phyloP scores from a whole-genome alignment of 164 flowering plant genomes.

The Stephania cephalantha region DNA sequence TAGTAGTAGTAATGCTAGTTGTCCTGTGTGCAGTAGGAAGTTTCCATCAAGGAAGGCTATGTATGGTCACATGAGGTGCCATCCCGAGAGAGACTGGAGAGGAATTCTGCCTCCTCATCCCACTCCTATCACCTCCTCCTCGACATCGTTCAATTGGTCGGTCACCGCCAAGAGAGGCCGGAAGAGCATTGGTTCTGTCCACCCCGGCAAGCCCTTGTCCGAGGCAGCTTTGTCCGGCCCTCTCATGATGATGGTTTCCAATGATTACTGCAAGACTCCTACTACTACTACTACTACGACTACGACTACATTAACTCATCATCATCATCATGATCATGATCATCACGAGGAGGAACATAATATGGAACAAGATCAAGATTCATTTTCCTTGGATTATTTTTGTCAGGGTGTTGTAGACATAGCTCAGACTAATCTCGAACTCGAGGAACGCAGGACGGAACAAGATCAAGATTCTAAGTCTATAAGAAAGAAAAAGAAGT shows the following conservation, averaged over 20 bases:
- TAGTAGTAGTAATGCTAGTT: too few relatives aligned
- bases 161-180: conserved; percentile 38
- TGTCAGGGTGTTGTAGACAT: too few relatives aligned
- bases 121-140: not conserved
- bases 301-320: conserved; percentile 8
- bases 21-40: conserved; percentile 36
- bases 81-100: conserved; percentile 54
- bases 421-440: not conserved
- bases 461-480: too few relatives aligned
- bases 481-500: too few relatives aligned
- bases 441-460: too few relatives aligned
- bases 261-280: too few relatives aligned
- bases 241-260: not conserved
- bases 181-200: not conserved
- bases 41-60: conserved; percentile 50
- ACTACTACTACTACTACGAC: not conserved
- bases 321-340: too few relatives aligned
- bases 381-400: too few relatives aligned
- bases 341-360: conserved; percentile 15
- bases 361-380: not conserved
- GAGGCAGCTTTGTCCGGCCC: conserved; percentile 4
- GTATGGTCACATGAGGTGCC: conserved; percentile 77
- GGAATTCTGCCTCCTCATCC: conserved; percentile 46
- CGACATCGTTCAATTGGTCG: conserved; percentile 23
- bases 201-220: not conserved